These are phyloP conservation scores for Arabidopsis hybrid DNA, from an alignment of 441 rosid genomes.

Conservation along the genomic window DNA sequence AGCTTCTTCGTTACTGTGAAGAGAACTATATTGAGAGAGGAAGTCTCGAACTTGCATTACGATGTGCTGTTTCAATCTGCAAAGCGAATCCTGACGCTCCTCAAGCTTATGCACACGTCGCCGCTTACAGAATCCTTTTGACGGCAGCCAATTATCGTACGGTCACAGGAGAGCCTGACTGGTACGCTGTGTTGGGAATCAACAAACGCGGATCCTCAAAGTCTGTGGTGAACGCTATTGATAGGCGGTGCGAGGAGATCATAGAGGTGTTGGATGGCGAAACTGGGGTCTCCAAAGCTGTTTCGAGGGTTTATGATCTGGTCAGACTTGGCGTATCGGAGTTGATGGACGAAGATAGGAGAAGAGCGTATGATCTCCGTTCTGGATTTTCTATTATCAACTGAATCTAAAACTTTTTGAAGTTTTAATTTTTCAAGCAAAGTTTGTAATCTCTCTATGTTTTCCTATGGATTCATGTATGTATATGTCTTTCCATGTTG, in stretches of 20 bases:
- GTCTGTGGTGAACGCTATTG: neutral
- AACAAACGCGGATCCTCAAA: neutral
- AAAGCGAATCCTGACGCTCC: conserved; percentile 25
- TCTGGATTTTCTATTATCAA: conserved; percentile 13
- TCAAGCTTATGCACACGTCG: conserved; percentile 37
- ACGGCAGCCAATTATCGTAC: conserved; percentile 22
- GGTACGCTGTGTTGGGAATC: conserved; percentile 29
- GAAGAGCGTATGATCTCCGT: conserved; percentile 31
- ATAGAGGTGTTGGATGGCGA: conserved; percentile 3
- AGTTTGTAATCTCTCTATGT: neutral
- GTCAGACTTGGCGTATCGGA: neutral
- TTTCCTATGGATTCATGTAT: neutral
- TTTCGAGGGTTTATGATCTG: neutral
- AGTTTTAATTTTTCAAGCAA: neutral
- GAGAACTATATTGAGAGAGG: conserved; percentile 29
- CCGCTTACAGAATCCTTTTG: conserved; percentile 36
- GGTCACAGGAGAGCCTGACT: conserved; percentile 37
- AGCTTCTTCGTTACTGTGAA: conserved; percentile 36
- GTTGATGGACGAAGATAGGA: conserved; percentile 19
- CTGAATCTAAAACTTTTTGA: neutral
- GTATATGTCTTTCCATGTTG: conserved; percentile 5
- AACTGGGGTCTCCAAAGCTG: neutral
- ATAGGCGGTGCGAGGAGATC: neutral
- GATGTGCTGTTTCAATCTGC: conserved; percentile 20
- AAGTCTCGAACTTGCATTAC: conserved; percentile 27